Evolutionary conservation across 495 filamentous ascomycete species (phyloP), one percentile per base, ranked within the genome.

Genomic region (Aspergillus kassunensis): DNA sequence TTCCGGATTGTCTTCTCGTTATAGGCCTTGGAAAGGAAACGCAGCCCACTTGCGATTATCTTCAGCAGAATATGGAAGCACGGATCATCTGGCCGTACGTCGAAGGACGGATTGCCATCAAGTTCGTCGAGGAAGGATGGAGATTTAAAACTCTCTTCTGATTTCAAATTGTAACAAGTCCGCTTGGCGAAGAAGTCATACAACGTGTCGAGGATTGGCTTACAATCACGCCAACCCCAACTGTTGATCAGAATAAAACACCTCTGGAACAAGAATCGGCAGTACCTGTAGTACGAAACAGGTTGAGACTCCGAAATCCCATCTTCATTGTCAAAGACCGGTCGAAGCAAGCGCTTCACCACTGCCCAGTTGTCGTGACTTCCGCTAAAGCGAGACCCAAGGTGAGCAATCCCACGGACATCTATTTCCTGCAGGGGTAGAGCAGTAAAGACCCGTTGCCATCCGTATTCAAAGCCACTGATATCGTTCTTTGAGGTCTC

Each of bases 11-110:
- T 88, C 53, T 88, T 96, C 33, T 75, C 74, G 20, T 84, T 70
- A 59, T 85, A 82, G 2, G 73, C 54, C 33, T 75, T 62, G 16
- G 69, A 69, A 50, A 95, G 69, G 11, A 80, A 77, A 25, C 78
- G 78, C 25, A 97, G 75, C 9, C 84, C 84, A 54, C 83, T 66
- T 13, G 80, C 90, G 36, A 96, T 69, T 18, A 89, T 82, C 61
- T 98, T 98, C 36, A 97, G 75, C 49, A 96, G 82, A n/a, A 96
- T 85, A 64, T 95, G 88, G 56, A 98, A 98, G 53, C 89, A 89
- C n/a, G 81, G 79, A 59, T 98, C 93, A 23, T 84, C 82, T 5
- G 80, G 67, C 40, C 79, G 73, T 27, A 87, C 66, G 11, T 77
- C 72, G 13, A 96, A 65, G 1, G 73, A 73, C 7, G 87, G 88